phyloP scores from a whole-genome alignment of 352 stramenopile species.

The Phytophthora multivora region DNA sequence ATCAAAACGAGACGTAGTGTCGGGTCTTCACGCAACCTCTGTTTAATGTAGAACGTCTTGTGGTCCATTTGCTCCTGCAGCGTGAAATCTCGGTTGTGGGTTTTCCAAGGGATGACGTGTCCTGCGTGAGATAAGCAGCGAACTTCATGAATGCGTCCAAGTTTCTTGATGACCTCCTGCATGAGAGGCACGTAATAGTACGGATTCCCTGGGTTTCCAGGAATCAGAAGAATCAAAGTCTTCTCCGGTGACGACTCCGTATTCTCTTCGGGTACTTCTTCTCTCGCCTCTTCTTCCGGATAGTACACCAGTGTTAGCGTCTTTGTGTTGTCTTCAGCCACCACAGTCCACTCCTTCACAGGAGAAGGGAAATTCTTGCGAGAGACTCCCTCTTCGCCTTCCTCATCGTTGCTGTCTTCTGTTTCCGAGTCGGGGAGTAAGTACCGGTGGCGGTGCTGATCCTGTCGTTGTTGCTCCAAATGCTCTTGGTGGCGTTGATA shows the following conservation, averaged over 20 bases:
- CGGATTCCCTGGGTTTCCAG: conserved; percentile 2
- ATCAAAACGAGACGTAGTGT: conserved; percentile 5
- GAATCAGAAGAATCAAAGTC: not conserved
- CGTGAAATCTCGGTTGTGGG: conserved; percentile 8
- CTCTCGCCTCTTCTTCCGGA: not conserved
- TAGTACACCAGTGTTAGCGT: not conserved
- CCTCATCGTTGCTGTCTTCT: not conserved
- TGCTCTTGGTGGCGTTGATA: not conserved
- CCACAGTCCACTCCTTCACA: not conserved
- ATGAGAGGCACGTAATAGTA: conserved; percentile 3
- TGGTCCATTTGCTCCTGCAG: conserved; percentile 10
- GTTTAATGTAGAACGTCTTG: conserved; percentile 6
- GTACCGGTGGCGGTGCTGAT: not conserved
- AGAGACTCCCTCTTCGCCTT: not conserved
- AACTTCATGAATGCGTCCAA: conserved; percentile 6
- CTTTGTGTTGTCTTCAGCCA: not conserved
- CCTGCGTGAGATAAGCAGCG: conserved; percentile 6
- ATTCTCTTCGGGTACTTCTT: not conserved
- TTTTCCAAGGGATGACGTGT: conserved; percentile 13
- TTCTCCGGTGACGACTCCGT: not conserved
- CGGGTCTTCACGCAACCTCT: conserved; percentile 3
- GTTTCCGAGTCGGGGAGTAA: not conserved
- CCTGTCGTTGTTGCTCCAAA: not conserved
- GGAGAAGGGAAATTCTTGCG: not conserved
- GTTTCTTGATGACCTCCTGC: conserved; percentile 7